Conservation (phyloP, 1,284 basidiomycete genomes). For the Heterobasidion parviporum region DNA sequence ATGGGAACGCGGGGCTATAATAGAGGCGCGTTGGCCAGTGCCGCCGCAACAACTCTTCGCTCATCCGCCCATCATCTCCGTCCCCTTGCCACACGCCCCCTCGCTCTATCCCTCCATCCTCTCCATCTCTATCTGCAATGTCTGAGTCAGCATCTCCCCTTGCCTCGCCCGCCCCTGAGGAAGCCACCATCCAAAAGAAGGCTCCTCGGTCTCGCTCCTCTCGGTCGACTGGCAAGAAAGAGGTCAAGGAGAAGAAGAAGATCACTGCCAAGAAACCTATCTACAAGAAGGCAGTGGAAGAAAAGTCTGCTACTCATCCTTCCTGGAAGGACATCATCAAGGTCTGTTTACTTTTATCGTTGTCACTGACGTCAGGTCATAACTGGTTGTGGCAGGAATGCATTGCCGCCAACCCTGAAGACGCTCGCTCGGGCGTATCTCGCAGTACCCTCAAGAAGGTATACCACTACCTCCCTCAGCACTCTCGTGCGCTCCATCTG, state of each 20-base stretch:
- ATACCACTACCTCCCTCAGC: slow-evolving; percentile 6
- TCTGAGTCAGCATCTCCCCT: not conserved
- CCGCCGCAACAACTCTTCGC: slow-evolving; percentile 11
- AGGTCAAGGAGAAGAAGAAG: slow-evolving; percentile 24
- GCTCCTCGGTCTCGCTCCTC: slow-evolving; percentile 6
- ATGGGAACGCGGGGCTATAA: slow-evolving; percentile 25
- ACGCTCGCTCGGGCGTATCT: slow-evolving; percentile 66
- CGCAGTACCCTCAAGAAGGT: slow-evolving; percentile 77
- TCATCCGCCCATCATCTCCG: slow-evolving; percentile 13
- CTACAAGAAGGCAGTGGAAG: slow-evolving; percentile 19
- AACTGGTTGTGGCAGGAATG: slow-evolving; percentile 42
- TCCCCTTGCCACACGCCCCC: slow-evolving; percentile 3
- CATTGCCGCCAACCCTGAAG: slow-evolving; percentile 57
- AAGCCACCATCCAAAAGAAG: not conserved
- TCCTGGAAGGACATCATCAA: slow-evolving; percentile 59
- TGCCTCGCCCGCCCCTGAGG: not conserved
- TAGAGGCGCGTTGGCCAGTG: slow-evolving; percentile 11
- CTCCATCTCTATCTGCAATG: not conserved
- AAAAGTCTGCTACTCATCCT: slow-evolving; percentile 32
- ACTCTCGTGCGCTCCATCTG: not conserved
- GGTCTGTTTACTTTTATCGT: slow-evolving; percentile 22
- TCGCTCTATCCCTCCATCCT: not conserved
- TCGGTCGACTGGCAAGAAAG: slow-evolving; percentile 30
- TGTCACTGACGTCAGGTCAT: not conserved
- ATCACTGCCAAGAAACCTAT: slow-evolving; percentile 18